Evolutionary conservation across 371 early-diverging fungal genomes (phyloP).

Genomic region (Rhizomucor pusillus): DNA sequence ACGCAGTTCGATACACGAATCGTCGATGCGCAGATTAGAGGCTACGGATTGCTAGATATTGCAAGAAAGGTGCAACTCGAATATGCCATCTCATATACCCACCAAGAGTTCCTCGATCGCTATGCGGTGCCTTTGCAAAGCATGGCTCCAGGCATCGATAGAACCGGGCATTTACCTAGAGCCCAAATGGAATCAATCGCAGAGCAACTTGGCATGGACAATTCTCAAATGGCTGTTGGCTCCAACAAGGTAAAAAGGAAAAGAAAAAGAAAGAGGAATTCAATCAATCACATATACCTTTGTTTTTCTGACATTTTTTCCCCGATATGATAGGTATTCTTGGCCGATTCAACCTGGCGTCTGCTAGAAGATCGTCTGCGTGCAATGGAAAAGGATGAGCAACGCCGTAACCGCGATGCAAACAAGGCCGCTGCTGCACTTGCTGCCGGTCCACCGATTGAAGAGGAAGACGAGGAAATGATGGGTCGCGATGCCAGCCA

Average conservation of each 20-base stretch:
- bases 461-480: constrained; percentile 6
- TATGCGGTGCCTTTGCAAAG: constrained; percentile 55
- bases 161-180: constrained; percentile 44
- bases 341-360: constrained; percentile 74
- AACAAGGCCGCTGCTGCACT: constrained; percentile 12
- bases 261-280: no score
- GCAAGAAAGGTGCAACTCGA: constrained; percentile 39
- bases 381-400: constrained; percentile 42
- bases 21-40: constrained; percentile 58
- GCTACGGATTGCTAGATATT: constrained; percentile 51
- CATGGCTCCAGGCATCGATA: constrained; percentile 17
- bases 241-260: constrained; percentile 40
- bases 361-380: constrained; percentile 65
- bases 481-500: constrained; percentile 5
- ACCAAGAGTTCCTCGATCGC: constrained; percentile 68
- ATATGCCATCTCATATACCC: constrained; percentile 60
- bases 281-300: background rate
- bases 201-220: constrained; percentile 64
- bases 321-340: constrained; percentile 68
- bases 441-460: constrained; percentile 2
- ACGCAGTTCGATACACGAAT: constrained; percentile 53
- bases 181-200: constrained; percentile 59
- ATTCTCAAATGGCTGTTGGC: constrained; percentile 69
- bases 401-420: constrained; percentile 28
- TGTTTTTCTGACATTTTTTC: no score